Conservation (phyloP, 1,284 basidiomycete species). For the Ganoderma sinense region DNA sequence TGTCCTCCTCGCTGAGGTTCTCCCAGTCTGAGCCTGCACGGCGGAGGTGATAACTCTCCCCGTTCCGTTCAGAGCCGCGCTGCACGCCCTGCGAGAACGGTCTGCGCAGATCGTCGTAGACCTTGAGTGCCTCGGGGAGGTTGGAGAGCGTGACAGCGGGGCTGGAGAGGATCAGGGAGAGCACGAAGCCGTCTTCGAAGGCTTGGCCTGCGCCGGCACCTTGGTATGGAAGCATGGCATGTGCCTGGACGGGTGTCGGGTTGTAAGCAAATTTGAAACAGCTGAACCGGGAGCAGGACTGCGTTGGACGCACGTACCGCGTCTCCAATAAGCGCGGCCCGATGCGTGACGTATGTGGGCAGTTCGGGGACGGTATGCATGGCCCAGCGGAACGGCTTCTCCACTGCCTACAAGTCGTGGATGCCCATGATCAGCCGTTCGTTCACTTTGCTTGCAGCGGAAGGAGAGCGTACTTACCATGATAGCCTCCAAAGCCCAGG, state of each 20-base stretch:
- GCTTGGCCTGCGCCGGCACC: conserved; percentile 49
- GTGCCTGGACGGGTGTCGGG: conserved; percentile 12
- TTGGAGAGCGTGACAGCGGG: not conserved
- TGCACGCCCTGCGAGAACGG: conserved; percentile 24
- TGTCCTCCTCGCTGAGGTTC: conserved; percentile 13
- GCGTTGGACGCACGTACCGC: conserved; percentile 38
- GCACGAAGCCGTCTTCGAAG: conserved; percentile 38
- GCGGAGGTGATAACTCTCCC: conserved; percentile 2
- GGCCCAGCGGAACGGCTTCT: conserved; percentile 30
- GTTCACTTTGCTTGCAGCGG: conserved; percentile 3
- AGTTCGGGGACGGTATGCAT: conserved; percentile 33
- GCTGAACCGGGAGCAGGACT: conserved; percentile 8
- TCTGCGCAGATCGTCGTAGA: conserved; percentile 23
- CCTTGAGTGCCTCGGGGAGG: conserved; percentile 8
- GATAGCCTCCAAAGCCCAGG: conserved; percentile 34
- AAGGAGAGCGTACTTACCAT: conserved; percentile 6
- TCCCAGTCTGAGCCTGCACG: not conserved
- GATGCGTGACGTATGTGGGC: conserved; percentile 33
- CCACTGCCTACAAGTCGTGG: not conserved
- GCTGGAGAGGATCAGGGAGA: conserved; percentile 17
- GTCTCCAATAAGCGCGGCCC: conserved; percentile 40
- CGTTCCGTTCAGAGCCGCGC: conserved; percentile 10
- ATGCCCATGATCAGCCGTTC: conserved; percentile 1
- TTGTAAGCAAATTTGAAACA: conserved; percentile 19
- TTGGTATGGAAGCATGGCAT: conserved; percentile 43